phyloP scores from a whole-genome alignment of 176 grass and related monocot genomes.

The Olyra latifolia region DNA sequence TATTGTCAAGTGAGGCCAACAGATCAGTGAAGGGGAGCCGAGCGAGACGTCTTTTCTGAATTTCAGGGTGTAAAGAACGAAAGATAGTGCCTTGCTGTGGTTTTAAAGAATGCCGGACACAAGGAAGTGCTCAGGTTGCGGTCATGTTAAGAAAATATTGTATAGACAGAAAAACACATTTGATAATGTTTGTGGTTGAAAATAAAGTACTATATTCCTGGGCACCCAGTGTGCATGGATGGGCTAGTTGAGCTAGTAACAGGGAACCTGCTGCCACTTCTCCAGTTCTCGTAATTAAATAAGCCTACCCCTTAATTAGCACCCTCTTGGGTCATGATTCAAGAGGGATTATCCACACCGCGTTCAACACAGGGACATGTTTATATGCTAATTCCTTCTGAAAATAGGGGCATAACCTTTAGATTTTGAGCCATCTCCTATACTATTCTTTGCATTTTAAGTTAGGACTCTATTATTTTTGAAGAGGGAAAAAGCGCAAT shows the following conservation, averaged over 20 bases:
- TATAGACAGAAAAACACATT: neutral
- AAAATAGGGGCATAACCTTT: too few relatives aligned
- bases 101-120: constrained; percentile 27
- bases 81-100: neutral
- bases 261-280: constrained; percentile 36
- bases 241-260: constrained; percentile 5
- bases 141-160: constrained; percentile 27
- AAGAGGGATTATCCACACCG: neutral
- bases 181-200: constrained; percentile 28
- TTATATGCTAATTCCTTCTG: neutral
- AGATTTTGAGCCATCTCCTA: too few relatives aligned
- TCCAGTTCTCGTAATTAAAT: constrained; percentile 28
- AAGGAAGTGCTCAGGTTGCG: constrained; percentile 45
- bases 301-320: neutral
- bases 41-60: neutral
- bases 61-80: constrained; percentile 20
- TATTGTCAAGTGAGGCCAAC: neutral
- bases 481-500: too few relatives aligned
- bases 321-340: neutral
- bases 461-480: too few relatives aligned
- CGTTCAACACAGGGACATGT: neutral
- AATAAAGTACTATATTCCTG: constrained; percentile 17
- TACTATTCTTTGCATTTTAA: neutral
- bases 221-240: neutral
- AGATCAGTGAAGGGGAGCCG: neutral